Base-by-base conservation (phyloP, 164 flowering plant species). In the Liquidambar formosana region DNA sequence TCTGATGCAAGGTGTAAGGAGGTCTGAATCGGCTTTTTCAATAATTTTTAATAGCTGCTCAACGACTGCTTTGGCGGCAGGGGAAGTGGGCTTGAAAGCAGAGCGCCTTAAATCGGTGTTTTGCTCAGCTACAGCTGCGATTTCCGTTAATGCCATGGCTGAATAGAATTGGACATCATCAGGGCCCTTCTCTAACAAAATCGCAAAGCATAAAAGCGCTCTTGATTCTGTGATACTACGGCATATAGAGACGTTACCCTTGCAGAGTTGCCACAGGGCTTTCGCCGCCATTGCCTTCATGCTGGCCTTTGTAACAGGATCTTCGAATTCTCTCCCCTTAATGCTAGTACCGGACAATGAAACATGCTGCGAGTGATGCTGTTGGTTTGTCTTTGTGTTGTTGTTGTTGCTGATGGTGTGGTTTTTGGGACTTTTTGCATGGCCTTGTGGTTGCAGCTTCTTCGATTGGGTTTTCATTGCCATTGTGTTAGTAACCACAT, bases 271-370 rank as follows among this genome's bases (percentile, higher is more conserved):
- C 85, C 94, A 87, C 0, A 93, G 79, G 16, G 96, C 97, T 51
- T 77, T 74, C 0, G 97, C 96, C 0, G 96, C 87, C 97, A 90
- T 93, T 2, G 93, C 89, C 72, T 93, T 93, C 91, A 90, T 85
- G 6, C 73, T 38, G 1, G 90, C 88, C 71, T 93, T 93, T 0
- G 86, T 88, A 0, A 52, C 80, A 0, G 88, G 91, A 51, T 89
- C 93, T 63, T 90, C 96, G 15, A 62, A 75, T 66, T 89, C 94
- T 68, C 91, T 80, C 57, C 90, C 89, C 63, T 88, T 90, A 15
- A 88, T 86, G 79, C 93, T 89, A 6, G 71, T 64, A 21, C 89
- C 96, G 0, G 84, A 48, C 6, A 82, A 65, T 0, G 78, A 66
- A 19, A 80, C 65, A 22, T 69, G 49, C 4, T 69, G 67, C 45